phyloP scores from a whole-genome alignment of 345 rosid species.

The Sisymbrium altissimum region DNA sequence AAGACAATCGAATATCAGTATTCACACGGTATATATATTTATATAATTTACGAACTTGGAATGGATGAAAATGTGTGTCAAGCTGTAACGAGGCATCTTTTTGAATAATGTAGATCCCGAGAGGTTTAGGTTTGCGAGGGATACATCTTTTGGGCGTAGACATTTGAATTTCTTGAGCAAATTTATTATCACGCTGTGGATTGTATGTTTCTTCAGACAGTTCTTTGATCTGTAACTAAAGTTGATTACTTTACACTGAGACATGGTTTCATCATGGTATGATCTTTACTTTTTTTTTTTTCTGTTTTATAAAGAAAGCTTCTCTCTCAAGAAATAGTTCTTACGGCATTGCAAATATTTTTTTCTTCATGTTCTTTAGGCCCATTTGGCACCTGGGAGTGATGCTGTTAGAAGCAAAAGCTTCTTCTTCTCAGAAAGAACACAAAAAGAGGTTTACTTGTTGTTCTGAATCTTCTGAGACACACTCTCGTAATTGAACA shows the following conservation, averaged over 20 bases:
- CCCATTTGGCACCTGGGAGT: slow-evolving; percentile 83
- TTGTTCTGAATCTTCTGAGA: too few species aligned
- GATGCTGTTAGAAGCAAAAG: too few species aligned
- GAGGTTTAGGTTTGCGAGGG: slow-evolving; percentile 91
- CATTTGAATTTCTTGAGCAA: slow-evolving; percentile 71
- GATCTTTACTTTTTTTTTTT: not conserved
- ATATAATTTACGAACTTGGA: not conserved
- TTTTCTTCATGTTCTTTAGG: slow-evolving; percentile 45
- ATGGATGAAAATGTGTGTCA: not conserved
- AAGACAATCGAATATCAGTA: slow-evolving; percentile 79
- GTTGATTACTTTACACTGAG: slow-evolving; percentile 86
- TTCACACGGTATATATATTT: slow-evolving; percentile 46
- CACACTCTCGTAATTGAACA: too few species aligned
- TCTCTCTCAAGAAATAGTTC: not conserved
- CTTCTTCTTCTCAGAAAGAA: too few species aligned
- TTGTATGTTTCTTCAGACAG: slow-evolving; percentile 90
- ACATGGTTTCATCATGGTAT: slow-evolving; percentile 90
- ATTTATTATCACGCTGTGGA: slow-evolving; percentile 56
- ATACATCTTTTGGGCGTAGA: slow-evolving; percentile 91
- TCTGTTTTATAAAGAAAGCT: not conserved
- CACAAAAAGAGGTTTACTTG: too few species aligned
- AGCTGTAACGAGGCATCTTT: not conserved
- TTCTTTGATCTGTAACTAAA: slow-evolving; percentile 81
- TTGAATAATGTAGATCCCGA: slow-evolving; percentile 61
- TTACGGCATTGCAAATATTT: not conserved